Conservation (phyloP, 345 rosid genomes). For the Brassica cretica region DNA sequence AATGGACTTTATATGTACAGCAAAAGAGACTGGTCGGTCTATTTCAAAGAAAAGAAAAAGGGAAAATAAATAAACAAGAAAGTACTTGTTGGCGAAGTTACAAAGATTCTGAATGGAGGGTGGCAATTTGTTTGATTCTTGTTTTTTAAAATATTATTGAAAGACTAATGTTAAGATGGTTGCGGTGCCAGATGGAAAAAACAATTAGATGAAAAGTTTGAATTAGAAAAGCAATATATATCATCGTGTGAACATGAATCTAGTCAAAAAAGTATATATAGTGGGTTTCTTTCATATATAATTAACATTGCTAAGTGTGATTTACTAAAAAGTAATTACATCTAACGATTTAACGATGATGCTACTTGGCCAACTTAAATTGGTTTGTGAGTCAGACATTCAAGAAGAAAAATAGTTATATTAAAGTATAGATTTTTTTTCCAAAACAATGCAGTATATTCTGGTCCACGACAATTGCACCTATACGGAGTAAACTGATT, state of each 20-base stretch:
- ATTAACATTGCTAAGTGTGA: neutral
- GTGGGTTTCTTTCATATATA: neutral
- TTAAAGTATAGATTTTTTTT: neutral
- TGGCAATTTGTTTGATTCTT: constrained; percentile 13
- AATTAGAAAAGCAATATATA: neutral
- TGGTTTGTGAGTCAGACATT: neutral
- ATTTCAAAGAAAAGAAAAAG: constrained; percentile 15
- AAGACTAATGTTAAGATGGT: neutral
- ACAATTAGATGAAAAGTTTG: neutral
- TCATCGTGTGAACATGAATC: constrained; percentile 3
- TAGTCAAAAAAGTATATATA: neutral
- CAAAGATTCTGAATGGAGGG: constrained; percentile 32
- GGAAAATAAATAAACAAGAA: neutral
- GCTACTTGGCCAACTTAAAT: neutral
- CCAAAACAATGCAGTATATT: neutral
- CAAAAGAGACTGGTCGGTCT: constrained; percentile 13
- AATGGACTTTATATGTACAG: neutral
- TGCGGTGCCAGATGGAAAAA: constrained; percentile 10
- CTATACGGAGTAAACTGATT: neutral
- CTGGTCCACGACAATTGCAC: neutral
- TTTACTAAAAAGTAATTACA: neutral
- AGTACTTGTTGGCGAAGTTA: constrained; percentile 31
- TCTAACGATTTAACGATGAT: neutral
- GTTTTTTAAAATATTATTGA: neutral
- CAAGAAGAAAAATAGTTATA: neutral